These are phyloP conservation scores for Pythium grandisporangium DNA, from an alignment of 352 stramenopile species.

Conservation along the genomic window DNA sequence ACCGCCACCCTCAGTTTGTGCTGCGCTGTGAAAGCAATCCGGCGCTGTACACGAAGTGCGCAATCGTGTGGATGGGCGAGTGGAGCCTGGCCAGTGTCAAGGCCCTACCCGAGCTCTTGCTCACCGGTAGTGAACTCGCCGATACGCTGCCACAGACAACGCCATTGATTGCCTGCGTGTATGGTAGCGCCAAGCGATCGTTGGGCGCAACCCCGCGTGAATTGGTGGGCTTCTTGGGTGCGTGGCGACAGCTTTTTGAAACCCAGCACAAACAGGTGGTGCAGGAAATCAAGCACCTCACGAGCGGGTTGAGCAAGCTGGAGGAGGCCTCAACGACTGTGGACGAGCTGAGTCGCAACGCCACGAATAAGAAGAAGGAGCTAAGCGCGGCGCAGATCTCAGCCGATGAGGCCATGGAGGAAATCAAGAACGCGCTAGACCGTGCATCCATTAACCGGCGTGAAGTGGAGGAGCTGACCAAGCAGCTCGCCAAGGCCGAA, in stretches of 20 bases:
- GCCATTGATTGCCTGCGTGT: constrained; percentile 46
- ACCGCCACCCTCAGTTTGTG: constrained; percentile 62
- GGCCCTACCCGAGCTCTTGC: constrained; percentile 61
- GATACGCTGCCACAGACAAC: constrained; percentile 48
- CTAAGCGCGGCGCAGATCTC: constrained; percentile 80
- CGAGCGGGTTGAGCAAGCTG: constrained; percentile 87
- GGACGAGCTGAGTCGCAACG: constrained; percentile 85
- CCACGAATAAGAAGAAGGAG: constrained; percentile 86
- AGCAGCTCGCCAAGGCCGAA: constrained; percentile 84
- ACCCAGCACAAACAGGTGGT: constrained; percentile 73
- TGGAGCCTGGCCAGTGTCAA: constrained; percentile 77
- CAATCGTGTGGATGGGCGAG: constrained; percentile 91
- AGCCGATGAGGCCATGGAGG: constrained; percentile 92
- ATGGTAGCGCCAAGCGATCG: constrained; percentile 44
- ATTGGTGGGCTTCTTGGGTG: constrained; percentile 79
- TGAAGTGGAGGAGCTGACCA: constrained; percentile 90
- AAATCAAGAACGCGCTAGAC: constrained; percentile 92
- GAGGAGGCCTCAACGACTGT: constrained; percentile 87
- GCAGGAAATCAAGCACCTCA: constrained; percentile 84
- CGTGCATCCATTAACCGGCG: constrained; percentile 80
- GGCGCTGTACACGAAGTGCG: constrained; percentile 87
- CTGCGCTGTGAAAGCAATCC: constrained; percentile 91
- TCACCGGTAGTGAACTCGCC: constrained; percentile 46
- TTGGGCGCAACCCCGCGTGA: constrained; percentile 75
- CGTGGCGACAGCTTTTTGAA: constrained; percentile 73